Percentiles rank a stretch among this genome's conserved stretches.
phyloP scores from a whole-genome alignment of 179 eudicot genomes.

The Silene coronaria region DNA sequence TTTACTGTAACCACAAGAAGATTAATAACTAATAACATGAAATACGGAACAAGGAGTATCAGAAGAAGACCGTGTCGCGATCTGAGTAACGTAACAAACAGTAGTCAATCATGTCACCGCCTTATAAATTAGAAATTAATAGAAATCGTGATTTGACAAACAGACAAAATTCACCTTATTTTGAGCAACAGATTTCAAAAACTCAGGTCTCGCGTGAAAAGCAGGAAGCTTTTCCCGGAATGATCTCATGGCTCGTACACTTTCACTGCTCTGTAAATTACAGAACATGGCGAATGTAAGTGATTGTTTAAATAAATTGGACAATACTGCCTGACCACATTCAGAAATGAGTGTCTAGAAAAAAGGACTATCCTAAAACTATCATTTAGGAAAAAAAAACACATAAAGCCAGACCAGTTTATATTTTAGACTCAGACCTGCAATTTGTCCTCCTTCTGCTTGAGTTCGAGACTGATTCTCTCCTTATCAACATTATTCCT shows the following conservation, averaged over 20 bases:
- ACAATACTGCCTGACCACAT: neutral
- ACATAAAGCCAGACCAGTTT: neutral
- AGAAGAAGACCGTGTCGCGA: no score
- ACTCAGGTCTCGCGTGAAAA: conserved; percentile 61
- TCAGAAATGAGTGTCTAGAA: neutral
- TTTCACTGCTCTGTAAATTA: conserved; percentile 45
- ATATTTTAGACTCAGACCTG: conserved; percentile 41
- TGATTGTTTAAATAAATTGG: conserved; percentile 1
- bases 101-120: conserved; percentile 3
- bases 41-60: no score
- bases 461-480: conserved; percentile 54
- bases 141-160: neutral
- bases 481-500: conserved; percentile 45
- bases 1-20: no score
- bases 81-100: neutral
- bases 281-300: neutral
- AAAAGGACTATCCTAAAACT: neutral
- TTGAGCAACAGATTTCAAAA: conserved; percentile 75
- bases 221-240: conserved; percentile 94
- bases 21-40: no score
- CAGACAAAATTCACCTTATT: conserved; percentile 53
- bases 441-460: conserved; percentile 67
- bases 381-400: conserved; percentile 1
- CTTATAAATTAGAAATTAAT: neutral
- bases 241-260: conserved; percentile 57